Percentiles rank a stretch among this genome's conserved stretches.
phyloP scores from a whole-genome alignment of 2,329 filamentous ascomycete genomes.

The Cordyceps tenuipes region DNA sequence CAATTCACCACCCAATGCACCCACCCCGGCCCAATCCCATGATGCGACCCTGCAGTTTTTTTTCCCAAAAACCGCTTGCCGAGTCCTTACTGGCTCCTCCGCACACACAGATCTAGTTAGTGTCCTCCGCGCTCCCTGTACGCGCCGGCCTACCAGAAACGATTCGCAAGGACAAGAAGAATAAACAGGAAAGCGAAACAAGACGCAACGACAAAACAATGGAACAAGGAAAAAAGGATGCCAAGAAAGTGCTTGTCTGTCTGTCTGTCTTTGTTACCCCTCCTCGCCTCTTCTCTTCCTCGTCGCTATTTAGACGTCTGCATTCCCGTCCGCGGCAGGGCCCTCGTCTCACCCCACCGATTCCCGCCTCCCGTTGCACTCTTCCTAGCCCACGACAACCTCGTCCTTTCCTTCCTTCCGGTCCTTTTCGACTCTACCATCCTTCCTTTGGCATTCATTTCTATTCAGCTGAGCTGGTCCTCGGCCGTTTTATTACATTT shows the following conservation, averaged over 20 bases:
- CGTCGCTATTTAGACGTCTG: conserved; percentile 16
- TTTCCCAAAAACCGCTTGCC: not conserved
- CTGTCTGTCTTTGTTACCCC: not conserved
- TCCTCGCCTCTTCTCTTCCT: no score
- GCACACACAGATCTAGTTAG: no score
- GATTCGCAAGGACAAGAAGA: no score
- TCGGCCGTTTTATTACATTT: not conserved
- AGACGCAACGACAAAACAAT: no score
- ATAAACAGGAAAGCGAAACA: no score
- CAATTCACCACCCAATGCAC: not conserved
- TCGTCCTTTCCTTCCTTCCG: not conserved
- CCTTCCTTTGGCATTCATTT: conserved; percentile 8
- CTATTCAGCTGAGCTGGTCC: not conserved
- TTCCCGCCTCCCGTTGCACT: conserved; percentile 5
- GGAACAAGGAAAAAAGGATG: not conserved
- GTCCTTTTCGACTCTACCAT: conserved; percentile 1
- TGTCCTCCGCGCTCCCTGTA: no score
- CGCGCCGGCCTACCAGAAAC: no score
- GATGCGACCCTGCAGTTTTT: not conserved
- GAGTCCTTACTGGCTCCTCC: not conserved
- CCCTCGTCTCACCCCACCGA: conserved; percentile 7
- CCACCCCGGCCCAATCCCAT: not conserved
- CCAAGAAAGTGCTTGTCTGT: not conserved
- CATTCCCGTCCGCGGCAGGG: conserved; percentile 13
- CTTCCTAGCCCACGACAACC: not conserved